These are phyloP conservation scores for Neostapfia colusana DNA, from an alignment of 176 grass and related monocot genomes.

Conservation along the genomic window DNA sequence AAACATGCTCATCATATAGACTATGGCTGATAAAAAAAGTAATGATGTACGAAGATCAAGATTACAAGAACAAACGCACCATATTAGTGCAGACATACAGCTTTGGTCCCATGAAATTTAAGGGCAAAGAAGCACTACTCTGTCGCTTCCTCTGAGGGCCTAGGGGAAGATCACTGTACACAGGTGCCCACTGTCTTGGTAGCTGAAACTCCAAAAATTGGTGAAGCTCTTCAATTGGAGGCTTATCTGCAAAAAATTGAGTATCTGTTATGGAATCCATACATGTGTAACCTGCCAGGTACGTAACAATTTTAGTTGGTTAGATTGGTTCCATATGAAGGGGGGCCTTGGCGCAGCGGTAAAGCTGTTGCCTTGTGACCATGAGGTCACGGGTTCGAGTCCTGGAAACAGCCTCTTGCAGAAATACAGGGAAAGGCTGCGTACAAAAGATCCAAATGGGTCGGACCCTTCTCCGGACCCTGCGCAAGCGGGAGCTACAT, in stretches of 20 bases:
- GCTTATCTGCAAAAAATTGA: slow-evolving; percentile 69
- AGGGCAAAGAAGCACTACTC: slow-evolving; percentile 74
- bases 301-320: background rate
- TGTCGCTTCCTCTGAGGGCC: slow-evolving; percentile 83
- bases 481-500: no score
- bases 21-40: background rate
- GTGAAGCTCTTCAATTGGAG: slow-evolving; percentile 84
- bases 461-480: no score
- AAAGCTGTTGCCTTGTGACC: no score
- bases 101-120: slow-evolving; percentile 89
- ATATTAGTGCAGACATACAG: slow-evolving; percentile 87
- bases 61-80: slow-evolving; percentile 47
- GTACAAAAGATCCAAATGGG: no score
- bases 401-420: no score
- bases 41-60: background rate
- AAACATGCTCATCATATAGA: background rate
- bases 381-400: no score
- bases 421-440: no score
- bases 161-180: slow-evolving; percentile 89
- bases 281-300: background rate
- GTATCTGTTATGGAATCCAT: background rate
- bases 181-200: slow-evolving; percentile 92
- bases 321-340: background rate
- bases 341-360: no score
- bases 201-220: slow-evolving; percentile 98